A percentile compares a stretch with the other conserved stretches of the same genome.
These are phyloP conservation scores for Arthrobotrys musiformis DNA, from an alignment of 2,329 filamentous ascomycete species.

Conservation along the genomic window DNA sequence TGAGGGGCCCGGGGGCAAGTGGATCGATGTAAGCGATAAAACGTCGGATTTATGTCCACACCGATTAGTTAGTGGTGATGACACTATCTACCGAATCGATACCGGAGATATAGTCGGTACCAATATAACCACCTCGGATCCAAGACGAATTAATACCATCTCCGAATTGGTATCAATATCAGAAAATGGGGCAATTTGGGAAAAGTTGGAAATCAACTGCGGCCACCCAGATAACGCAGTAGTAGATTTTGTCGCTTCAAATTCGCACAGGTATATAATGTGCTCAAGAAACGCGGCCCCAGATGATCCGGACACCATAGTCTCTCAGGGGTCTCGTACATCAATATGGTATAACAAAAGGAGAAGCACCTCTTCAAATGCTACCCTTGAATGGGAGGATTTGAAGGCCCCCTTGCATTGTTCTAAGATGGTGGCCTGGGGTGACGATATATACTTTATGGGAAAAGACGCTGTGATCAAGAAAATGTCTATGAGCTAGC, in stretches of 20 bases:
- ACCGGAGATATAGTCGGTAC: too few relatives aligned
- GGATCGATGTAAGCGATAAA: not conserved
- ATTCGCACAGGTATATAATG: not conserved
- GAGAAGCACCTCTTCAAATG: too few relatives aligned
- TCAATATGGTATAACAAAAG: not conserved
- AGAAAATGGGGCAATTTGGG: not conserved
- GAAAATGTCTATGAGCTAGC: not conserved
- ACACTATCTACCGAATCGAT: not conserved
- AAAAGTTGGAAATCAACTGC: not conserved
- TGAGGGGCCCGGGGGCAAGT: too few relatives aligned
- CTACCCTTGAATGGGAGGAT: not conserved
- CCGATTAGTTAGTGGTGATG: not conserved
- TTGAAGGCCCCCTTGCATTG: not conserved
- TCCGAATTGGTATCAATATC: not conserved
- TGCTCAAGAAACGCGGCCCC: not conserved
- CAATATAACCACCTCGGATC: too few relatives aligned
- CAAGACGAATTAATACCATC: not conserved
- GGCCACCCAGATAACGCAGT: not conserved
- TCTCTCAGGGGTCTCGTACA: not conserved
- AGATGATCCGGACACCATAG: too few relatives aligned
- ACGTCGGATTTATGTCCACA: too few relatives aligned
- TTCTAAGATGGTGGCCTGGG: not conserved
- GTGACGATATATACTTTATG: not conserved
- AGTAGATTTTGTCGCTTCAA: not conserved
- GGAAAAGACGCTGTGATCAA: not conserved